A percentile compares a stretch with the other conserved stretches of the same genome.
phyloP scores from a whole-genome alignment of 2,329 filamentous ascomycete genomes.

The Fusarium chaquense region DNA sequence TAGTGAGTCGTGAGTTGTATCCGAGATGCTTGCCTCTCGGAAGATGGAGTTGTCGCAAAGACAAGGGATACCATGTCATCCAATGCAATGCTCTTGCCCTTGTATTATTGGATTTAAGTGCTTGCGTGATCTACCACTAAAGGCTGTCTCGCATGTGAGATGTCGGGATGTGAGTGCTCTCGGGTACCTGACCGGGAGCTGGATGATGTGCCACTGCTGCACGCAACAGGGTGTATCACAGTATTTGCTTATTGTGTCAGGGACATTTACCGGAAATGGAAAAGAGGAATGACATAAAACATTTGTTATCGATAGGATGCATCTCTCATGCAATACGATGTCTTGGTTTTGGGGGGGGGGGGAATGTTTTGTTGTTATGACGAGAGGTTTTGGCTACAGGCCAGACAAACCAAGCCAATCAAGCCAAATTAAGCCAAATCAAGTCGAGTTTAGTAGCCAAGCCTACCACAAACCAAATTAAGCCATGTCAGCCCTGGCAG shows the following conservation, averaged over 20 bases:
- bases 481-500: not conserved
- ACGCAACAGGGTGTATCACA: not conserved
- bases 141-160: not conserved
- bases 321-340: not conserved
- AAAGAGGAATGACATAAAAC: not conserved
- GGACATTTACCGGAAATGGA: not conserved
- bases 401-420: too few species aligned
- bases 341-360: too few species aligned
- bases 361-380: not conserved
- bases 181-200: constrained; percentile 3
- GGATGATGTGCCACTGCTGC: not conserved
- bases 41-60: not conserved
- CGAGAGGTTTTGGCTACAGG: not conserved
- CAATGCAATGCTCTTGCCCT: not conserved
- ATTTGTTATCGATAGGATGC: not conserved
- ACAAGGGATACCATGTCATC: not conserved
- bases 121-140: constrained; percentile 6
- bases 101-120: not conserved
- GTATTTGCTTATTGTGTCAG: not conserved
- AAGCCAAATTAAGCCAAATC: too few species aligned
- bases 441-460: not conserved
- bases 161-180: not conserved
- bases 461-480: not conserved
- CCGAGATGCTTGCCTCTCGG: not conserved
- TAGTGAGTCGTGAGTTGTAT: not conserved